Evolutionary conservation across 2,329 filamentous ascomycete genomes (phyloP).

Genomic region (Penicillium aurantiogriseum): DNA sequence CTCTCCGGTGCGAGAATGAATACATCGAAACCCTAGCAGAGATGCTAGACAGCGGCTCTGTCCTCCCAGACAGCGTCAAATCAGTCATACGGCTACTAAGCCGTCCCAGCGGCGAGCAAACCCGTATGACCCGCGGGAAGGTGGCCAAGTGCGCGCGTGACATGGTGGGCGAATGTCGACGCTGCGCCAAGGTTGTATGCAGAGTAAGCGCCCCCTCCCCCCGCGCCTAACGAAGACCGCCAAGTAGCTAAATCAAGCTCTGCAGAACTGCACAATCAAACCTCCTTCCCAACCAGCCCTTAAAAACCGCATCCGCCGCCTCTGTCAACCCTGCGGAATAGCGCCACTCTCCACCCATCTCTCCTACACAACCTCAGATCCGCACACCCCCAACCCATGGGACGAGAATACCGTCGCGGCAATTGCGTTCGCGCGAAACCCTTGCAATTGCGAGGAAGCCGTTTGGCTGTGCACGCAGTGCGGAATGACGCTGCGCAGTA

Average conservation of each 20-base stretch:
- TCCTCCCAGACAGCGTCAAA: slow-evolving; percentile 32
- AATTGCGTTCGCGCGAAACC: slow-evolving; percentile 51
- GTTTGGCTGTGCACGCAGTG: slow-evolving; percentile 88
- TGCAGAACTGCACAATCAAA: slow-evolving; percentile 86
- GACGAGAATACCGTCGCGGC: slow-evolving; percentile 28
- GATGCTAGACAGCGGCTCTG: slow-evolving; percentile 44
- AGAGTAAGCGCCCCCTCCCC: slow-evolving; percentile 67
- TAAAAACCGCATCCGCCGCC: slow-evolving; percentile 72
- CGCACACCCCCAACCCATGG: slow-evolving; percentile 31
- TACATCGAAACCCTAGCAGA: slow-evolving; percentile 41
- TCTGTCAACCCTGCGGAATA: slow-evolving; percentile 73
- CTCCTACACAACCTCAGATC: slow-evolving; percentile 22
- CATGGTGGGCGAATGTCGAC: slow-evolving; percentile 78
- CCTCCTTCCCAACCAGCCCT: slow-evolving; percentile 67
- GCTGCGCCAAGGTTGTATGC: slow-evolving; percentile 75
- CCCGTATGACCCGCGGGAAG: slow-evolving; percentile 60
- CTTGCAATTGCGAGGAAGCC: slow-evolving; percentile 56
- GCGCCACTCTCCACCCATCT: slow-evolving; percentile 58
- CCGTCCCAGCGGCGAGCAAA: slow-evolving; percentile 30
- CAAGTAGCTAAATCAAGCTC: background rate
- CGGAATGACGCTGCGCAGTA: slow-evolving; percentile 63
- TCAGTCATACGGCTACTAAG: slow-evolving; percentile 32
- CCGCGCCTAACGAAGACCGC: background rate
- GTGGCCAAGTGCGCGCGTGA: slow-evolving; percentile 79
- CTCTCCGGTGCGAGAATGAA: slow-evolving; percentile 78